Base-by-base conservation (phyloP, 2,329 filamentous ascomycete species). In the Phaeosphaeria sp. region DNA sequence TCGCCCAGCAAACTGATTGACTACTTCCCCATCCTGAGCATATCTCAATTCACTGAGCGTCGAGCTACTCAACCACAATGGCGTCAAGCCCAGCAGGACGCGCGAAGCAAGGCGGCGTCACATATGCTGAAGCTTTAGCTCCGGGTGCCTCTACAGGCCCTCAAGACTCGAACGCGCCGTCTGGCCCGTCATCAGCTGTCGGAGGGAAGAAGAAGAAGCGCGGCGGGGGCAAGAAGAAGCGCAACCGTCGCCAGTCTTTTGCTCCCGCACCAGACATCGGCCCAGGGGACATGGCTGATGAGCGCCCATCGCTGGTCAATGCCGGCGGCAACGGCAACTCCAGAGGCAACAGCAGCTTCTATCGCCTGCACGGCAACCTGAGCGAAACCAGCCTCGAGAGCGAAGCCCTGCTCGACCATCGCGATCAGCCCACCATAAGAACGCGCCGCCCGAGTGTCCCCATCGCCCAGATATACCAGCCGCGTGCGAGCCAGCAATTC, bases 331-430 rank as follows among this genome's bases (percentile, higher is more conserved):
- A 67, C 40, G 61, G 69, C 46, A 60, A 66, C 21, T 70, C 71
- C n/a, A 70, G 78, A 18, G 72, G 77, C 33, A 78, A 78, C 61
- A 76, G 77, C 52, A 80, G 81, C 57, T 86, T 87, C 71, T 88
- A 88, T 72, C 80, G 82, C 42, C 70, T 86, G 51, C 77, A 78
- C 59, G 64, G 71, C 47, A 92, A 91, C 73, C 73, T 89, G 62
- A 98, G 94, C 79, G 89, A 85, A 68, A 93, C 91, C 0, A 98
- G 94, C 76, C 81, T 98, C 62, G 94, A 97, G 66, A 97, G 93
- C 75, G 90, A 96, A 73, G 89, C 87, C 7, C 80, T 98, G 65
- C 81, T 98, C 18, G 94, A 98, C 77, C 94, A 98, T 77, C 87
- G 92, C 88, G 80, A 81, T 42, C 79, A 81, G 46, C 69, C 71